These are phyloP conservation scores for Pueraria montana DNA, from an alignment of 306 rosid species.

Conservation along the genomic window DNA sequence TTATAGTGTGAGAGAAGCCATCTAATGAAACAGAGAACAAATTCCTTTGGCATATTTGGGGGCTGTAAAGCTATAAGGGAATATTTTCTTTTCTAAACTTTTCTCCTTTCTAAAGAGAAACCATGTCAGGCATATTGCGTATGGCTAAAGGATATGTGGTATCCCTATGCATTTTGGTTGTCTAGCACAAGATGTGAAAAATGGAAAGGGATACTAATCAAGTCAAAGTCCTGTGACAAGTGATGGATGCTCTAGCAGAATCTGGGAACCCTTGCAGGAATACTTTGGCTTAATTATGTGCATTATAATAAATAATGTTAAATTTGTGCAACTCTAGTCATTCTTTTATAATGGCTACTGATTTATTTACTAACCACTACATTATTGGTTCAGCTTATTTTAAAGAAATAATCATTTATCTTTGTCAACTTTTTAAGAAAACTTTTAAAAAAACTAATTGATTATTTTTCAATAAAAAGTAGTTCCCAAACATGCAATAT, in stretches of 20 bases:
- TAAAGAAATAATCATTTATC: not conserved
- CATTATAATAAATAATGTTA: slow-evolving; percentile 17
- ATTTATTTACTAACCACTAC: not conserved
- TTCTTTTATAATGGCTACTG: slow-evolving; percentile 4
- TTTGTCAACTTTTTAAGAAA: not conserved
- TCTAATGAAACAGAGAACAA: slow-evolving; percentile 60
- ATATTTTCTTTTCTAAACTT: slow-evolving; percentile 65
- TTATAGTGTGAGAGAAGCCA: slow-evolving; percentile 65
- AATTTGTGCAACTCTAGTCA: not conserved
- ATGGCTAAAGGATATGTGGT: slow-evolving; percentile 49
- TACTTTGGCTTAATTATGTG: slow-evolving; percentile 33
- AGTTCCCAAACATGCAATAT: not conserved
- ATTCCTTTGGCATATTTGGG: slow-evolving; percentile 75
- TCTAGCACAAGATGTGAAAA: slow-evolving; percentile 53
- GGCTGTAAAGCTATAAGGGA: slow-evolving; percentile 77
- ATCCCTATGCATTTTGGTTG: slow-evolving; percentile 46
- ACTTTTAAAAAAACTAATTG: not conserved
- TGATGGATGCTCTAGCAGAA: slow-evolving; percentile 48
- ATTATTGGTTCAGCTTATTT: not conserved
- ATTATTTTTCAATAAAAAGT: not conserved
- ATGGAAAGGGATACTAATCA: slow-evolving; percentile 45
- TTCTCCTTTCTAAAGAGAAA: slow-evolving; percentile 50
- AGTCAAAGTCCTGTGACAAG: slow-evolving; percentile 42
- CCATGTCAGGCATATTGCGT: slow-evolving; percentile 54
- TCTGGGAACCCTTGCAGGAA: slow-evolving; percentile 33